These are phyloP conservation scores for Vigna mungo DNA, from an alignment of 306 rosid species.

Conservation along the genomic window DNA sequence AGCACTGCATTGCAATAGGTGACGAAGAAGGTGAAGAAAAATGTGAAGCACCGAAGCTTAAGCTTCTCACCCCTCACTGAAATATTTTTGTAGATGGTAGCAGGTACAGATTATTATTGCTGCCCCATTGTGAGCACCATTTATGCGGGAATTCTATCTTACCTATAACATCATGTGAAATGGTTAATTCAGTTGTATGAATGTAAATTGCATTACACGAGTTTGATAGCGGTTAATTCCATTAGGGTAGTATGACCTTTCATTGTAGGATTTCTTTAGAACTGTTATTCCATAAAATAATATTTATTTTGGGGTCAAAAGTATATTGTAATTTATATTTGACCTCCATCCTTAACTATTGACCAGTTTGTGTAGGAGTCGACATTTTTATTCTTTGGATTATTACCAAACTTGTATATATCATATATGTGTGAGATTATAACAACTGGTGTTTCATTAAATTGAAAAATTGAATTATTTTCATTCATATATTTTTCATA, in stretches of 20 bases:
- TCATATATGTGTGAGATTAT: neutral
- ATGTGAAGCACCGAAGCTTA: neutral
- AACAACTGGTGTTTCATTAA: neutral
- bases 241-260: neutral
- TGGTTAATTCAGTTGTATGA: constrained; percentile 19
- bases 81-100: neutral
- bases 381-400: neutral
- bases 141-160: constrained; percentile 6
- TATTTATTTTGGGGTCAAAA: neutral
- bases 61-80: constrained; percentile 24
- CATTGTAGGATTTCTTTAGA: constrained; percentile 1
- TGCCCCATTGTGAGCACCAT: neutral
- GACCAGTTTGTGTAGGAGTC: neutral
- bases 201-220: neutral
- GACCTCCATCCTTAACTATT: neutral
- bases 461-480: too few species aligned
- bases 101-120: constrained; percentile 2
- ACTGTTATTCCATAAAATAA: constrained; percentile 21
- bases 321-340: neutral
- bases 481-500: too few species aligned
- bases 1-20: constrained; percentile 35
- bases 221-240: neutral
- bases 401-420: too few species aligned
- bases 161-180: constrained; percentile 33
- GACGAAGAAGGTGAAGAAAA: constrained; percentile 26